phyloP scores from a whole-genome alignment of 2,329 filamentous ascomycete genomes.

The Claviceps sp. region DNA sequence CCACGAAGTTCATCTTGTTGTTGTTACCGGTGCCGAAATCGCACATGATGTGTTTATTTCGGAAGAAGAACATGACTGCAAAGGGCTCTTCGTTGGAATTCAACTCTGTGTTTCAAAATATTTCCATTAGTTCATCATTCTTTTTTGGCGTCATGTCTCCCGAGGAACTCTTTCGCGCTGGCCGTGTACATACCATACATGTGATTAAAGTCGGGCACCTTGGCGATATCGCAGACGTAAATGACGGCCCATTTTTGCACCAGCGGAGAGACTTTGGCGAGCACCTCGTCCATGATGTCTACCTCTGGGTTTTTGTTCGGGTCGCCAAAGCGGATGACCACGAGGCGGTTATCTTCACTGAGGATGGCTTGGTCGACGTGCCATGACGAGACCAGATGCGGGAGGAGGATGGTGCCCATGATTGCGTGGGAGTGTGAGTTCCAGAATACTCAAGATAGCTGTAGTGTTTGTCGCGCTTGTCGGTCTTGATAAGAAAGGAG shows the following conservation, averaged over 20 bases:
- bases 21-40: conserved; percentile 98
- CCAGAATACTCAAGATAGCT: too few relatives aligned
- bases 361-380: conserved; percentile 94
- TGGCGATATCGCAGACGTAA: conserved; percentile 86
- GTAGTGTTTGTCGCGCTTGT: neutral
- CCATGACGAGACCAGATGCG: conserved; percentile 85
- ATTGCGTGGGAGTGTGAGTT: neutral
- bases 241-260: conserved; percentile 91
- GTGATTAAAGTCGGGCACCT: conserved; percentile 84
- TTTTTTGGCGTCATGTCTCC: neutral
- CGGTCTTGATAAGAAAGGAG: neutral
- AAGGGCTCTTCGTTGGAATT: conserved; percentile 48
- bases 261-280: conserved; percentile 83
- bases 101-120: neutral
- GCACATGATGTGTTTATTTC: conserved; percentile 98
- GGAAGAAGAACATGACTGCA: conserved; percentile 94
- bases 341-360: conserved; percentile 78
- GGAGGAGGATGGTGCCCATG: conserved; percentile 78
- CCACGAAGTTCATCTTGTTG: conserved; percentile 93
- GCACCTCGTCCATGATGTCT: conserved; percentile 77
- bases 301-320: conserved; percentile 53
- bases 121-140: neutral
- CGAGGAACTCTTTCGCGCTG: too few relatives aligned
- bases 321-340: conserved; percentile 81
- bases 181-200: conserved; percentile 56